Base-by-base conservation (phyloP, 352 stramenopile species). In the Phytopythium kandeliae region DNA sequence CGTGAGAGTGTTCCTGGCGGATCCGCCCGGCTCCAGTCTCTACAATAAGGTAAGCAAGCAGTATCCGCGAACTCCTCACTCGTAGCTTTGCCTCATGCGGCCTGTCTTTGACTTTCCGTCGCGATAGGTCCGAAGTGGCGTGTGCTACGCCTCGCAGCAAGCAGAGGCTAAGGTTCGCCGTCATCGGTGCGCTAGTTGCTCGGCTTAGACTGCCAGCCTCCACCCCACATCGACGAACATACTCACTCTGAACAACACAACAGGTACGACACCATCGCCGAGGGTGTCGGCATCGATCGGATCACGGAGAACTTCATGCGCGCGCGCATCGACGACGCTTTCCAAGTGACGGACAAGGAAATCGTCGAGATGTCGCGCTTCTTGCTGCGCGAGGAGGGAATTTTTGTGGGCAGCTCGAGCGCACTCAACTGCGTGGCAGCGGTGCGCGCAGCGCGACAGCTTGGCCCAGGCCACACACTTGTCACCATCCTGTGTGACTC, bases 251-350 rank as follows among this genome's bases (percentile, higher is more conserved):
- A n/a, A 2, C 21, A 24, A 17, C 12, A 33, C 34, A 48, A 21
- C 48, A 90, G 96, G 58, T 98, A 99, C 68, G 96, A 99, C 69
- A 98, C 95, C 34, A 88, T 99, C 51, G 92, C 91, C 2, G 97
- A 99, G 71, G 97, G 97, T 24, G 97, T 99, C 38, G 97, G 97
- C 52, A 93, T 99, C 49, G 96, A 99, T 69, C 92, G 97, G 15
- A 62, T 99, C 46, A 99, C 96, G 10, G 74, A 85, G 30, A 99
- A 99, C 68, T 98, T 99, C 61, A 54, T 80, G 24, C 71, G 85
- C 11, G 96, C 95, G 12, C 71, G 88, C 30, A 85, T 96, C 48
- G 89, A 97, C 58, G 83, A 91, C 56, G 88, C 87, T 10, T 85
- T 93, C 65, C 69, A 72, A 48, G 91, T 98, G 38, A 82, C 78